A percentile compares a stretch with the other conserved stretches of the same genome.
phyloP scores from a whole-genome alignment of 176 grass and related monocot genomes.

The Hordeum marinum region DNA sequence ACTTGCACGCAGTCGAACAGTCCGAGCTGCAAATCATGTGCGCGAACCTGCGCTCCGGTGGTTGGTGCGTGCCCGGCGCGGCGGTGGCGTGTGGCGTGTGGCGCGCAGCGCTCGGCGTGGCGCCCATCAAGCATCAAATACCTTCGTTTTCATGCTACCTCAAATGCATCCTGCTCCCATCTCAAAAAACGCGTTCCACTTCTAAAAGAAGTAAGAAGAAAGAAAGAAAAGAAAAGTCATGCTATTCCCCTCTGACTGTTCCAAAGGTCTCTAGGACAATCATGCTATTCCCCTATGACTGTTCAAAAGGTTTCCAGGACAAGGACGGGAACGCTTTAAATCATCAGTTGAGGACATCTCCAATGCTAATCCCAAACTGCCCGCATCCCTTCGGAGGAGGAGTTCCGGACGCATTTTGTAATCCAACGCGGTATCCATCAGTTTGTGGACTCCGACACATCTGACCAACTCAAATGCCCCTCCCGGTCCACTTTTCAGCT shows the following conservation, averaged over 20 bases:
- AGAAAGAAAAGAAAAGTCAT: background rate
- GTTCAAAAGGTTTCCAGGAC: background rate
- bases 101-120: background rate
- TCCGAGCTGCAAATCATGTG: background rate
- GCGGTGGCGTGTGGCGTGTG: background rate
- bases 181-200: background rate
- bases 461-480: too few relatives aligned
- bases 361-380: too few relatives aligned
- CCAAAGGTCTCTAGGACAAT: background rate
- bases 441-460: too few relatives aligned
- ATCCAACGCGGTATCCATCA: too few relatives aligned
- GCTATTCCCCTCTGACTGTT: background rate
- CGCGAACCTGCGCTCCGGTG: too few relatives aligned
- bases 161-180: background rate
- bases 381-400: too few relatives aligned
- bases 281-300: background rate
- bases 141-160: background rate
- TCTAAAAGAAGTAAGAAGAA: background rate
- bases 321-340: background rate
- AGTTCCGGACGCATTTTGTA: too few relatives aligned
- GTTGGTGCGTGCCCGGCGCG: background rate
- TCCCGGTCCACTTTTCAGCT: too few relatives aligned
- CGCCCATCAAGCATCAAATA: slow-evolving; percentile 17
- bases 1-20: background rate
- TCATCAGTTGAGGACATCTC: too few relatives aligned